Conservation (phyloP, 495 filamentous ascomycete genomes). For the Choiromyces venosus region DNA sequence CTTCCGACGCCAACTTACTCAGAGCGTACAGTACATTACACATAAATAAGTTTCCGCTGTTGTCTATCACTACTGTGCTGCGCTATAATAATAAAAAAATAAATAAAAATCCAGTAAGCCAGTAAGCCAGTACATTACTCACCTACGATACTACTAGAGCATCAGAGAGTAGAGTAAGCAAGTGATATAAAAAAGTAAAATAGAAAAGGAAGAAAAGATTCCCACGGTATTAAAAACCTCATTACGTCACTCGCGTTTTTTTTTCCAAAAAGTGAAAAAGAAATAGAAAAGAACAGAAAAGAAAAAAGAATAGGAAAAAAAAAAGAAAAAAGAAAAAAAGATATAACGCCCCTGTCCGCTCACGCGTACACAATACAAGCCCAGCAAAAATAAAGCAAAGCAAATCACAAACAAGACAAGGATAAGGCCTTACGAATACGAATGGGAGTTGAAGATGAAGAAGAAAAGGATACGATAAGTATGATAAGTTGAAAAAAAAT, state of each 20-base stretch:
- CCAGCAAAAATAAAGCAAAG: slow-evolving; percentile 19
- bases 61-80: too few species aligned
- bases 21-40: too few species aligned
- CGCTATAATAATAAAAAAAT: background rate
- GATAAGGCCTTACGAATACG: background rate
- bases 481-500: background rate
- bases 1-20: too few species aligned
- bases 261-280: slow-evolving; percentile 21
- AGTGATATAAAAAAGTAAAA: background rate
- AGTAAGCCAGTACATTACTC: background rate
- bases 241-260: too few species aligned
- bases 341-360: slow-evolving; percentile 38
- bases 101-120: too few species aligned
- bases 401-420: background rate
- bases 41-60: background rate
- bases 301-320: slow-evolving; percentile 1
- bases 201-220: too few species aligned
- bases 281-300: slow-evolving; percentile 17
- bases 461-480: background rate
- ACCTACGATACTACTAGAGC: background rate
- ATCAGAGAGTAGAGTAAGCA: background rate
- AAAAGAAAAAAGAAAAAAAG: slow-evolving; percentile 16
- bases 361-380: slow-evolving; percentile 30
- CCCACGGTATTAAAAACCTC: background rate
- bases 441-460: too few species aligned